phyloP scores from a whole-genome alignment of 257 asterid genomes.

The Forsythia viridissima region DNA sequence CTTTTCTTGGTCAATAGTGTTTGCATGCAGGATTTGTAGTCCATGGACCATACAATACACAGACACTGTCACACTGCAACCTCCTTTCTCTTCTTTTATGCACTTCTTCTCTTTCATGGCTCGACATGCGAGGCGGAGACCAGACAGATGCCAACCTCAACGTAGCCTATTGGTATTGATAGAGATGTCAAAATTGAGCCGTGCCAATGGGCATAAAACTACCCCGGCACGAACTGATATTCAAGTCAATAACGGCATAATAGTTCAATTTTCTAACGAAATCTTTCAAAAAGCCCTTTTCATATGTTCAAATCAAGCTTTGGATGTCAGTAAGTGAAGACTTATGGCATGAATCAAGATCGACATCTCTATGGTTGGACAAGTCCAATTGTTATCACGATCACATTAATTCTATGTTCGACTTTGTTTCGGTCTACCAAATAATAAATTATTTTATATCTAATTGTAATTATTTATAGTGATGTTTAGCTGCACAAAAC shows the following conservation, averaged over 20 bases:
- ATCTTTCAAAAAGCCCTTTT: too few relatives aligned
- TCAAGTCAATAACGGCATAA: too few relatives aligned
- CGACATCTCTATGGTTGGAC: neutral
- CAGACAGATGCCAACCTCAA: neutral
- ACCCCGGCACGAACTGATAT: too few relatives aligned
- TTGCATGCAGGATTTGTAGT: constrained; percentile 14
- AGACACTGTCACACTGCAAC: neutral
- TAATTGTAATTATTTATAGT: neutral
- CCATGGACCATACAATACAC: neutral
- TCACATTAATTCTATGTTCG: too few relatives aligned
- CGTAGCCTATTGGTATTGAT: neutral
- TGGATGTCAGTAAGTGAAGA: neutral
- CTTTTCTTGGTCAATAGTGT: constrained; percentile 22
- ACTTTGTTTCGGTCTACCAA: too few relatives aligned
- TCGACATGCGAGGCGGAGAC: neutral
- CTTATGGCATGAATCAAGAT: neutral
- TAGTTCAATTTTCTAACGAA: too few relatives aligned
- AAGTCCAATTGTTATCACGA: too few relatives aligned
- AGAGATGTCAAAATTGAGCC: neutral
- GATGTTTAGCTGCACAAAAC: neutral
- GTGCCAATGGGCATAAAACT: too few relatives aligned
- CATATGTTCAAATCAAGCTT: neutral
- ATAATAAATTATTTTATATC: too few relatives aligned
- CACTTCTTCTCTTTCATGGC: neutral
- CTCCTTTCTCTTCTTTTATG: neutral